Evolutionary conservation across 306 rosid genomes (phyloP).

Genomic region (Crotalaria pallida): DNA sequence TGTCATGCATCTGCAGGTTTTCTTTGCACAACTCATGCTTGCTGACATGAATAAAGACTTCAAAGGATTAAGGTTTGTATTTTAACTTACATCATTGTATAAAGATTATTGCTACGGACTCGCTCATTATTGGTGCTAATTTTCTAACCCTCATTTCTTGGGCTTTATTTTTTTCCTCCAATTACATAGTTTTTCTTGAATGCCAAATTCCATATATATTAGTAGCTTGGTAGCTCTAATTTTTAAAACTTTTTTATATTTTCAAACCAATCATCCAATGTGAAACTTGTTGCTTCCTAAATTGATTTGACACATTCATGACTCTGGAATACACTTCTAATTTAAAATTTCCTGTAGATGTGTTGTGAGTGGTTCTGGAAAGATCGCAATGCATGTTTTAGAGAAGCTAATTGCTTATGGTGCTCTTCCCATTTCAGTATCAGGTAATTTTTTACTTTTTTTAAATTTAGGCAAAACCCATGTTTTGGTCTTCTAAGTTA

Average conservation of each 20-base stretch:
- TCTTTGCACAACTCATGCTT: constrained; percentile 93
- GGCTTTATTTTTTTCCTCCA: too few species aligned
- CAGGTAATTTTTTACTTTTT: too few species aligned
- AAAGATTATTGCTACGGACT: constrained; percentile 18
- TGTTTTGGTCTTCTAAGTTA: too few species aligned
- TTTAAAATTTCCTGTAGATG: constrained; percentile 53
- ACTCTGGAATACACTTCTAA: constrained; percentile 18
- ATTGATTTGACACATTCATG: constrained; percentile 1
- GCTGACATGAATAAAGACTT: constrained; percentile 96
- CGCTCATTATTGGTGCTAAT: background rate
- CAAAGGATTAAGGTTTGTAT: constrained; percentile 86
- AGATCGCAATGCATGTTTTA: constrained; percentile 96
- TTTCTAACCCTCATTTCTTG: constrained; percentile 7
- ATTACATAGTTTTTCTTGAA: background rate
- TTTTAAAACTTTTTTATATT: background rate
- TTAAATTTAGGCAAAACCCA: too few species aligned
- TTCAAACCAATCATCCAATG: constrained; percentile 1
- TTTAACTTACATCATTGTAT: constrained; percentile 21
- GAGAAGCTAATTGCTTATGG: constrained; percentile 97
- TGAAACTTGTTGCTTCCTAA: background rate
- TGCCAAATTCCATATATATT: background rate
- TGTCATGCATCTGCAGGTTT: constrained; percentile 65
- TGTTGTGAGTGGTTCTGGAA: constrained; percentile 93
- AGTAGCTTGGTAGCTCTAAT: background rate
- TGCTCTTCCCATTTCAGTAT: constrained; percentile 81